Base-by-base conservation (phyloP, 225 moss, liverwort and hornwort genomes). In the Lunularia cruciata region DNA sequence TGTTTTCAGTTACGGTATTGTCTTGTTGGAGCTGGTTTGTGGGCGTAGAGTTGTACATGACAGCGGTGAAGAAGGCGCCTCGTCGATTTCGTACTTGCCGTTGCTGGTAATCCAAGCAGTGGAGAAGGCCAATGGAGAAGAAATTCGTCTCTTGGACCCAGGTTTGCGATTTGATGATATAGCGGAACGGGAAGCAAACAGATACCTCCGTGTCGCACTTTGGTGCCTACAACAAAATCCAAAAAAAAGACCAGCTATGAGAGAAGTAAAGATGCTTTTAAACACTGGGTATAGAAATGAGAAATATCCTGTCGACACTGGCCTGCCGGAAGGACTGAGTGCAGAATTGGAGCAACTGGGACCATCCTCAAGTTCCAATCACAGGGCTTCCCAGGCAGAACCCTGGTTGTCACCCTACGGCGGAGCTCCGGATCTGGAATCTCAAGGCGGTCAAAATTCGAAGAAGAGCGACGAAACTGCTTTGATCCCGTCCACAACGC, bases 1-100 rank as follows among this genome's bases (percentile, higher is more conserved):
- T 37, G 88, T 88, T 11, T 88, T 85, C 59, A 88, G 88, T 59
- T 88, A 83, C 57, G 88, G 88, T 47, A 88, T 88, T 82, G 85
- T 88, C 52, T 77, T 88, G 1, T 77, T 88, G 33, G 88, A 88
- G 79, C 88, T 88, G 51, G 75, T 88, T 22, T 83, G 81, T 28
- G 88, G 88, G 0, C 88, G 86, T 12, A 86, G 86, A 35, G 60
- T 60, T 12, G 27, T 26, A 4, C 8, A 13, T 2, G 34, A 60
- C 5, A 18, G 36, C 16, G 35, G 6, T 13, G 36, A 35, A 12
- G 34, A 60, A 26, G n/a, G n/a, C n/a, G n/a, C n/a, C n/a, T n/a
- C n/a, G n/a, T n/a, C n/a, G n/a, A n/a, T n/a, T 15, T 7, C 7
- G 15, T 60, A 60, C 22, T 26, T 60, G 7, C 60, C 60, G 5